A percentile compares a stretch with the other conserved stretches of the same genome.
Evolutionary conservation across 768 basidiomycete genomes (phyloP).

Genomic region (Cantharellus anzutake): DNA sequence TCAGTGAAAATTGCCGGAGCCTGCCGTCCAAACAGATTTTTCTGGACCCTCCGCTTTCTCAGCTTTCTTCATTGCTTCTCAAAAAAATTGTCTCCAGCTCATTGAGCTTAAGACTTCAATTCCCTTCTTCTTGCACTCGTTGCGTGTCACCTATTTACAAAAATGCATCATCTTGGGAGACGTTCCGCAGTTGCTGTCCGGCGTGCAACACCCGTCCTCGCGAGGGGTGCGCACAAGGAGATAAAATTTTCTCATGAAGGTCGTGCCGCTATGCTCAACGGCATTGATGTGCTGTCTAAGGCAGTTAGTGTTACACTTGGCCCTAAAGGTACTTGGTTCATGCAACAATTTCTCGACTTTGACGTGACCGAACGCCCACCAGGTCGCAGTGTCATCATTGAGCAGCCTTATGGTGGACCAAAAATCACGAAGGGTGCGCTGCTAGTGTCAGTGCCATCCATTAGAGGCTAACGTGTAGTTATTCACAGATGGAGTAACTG

Average conservation of each 20-base stretch:
- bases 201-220: slow-evolving; percentile 14
- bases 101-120: not conserved
- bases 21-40: not conserved
- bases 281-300: slow-evolving; percentile 92
- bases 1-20: not conserved
- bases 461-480: not conserved
- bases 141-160: slow-evolving; percentile 4
- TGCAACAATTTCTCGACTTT: not conserved
- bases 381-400: slow-evolving; percentile 98
- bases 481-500: slow-evolving; percentile 76
- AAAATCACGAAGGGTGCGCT: slow-evolving; percentile 87
- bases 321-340: slow-evolving; percentile 50
- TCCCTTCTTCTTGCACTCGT: not conserved
- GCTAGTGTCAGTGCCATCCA: not conserved
- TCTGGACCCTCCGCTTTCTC: not conserved
- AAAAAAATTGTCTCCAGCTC: too few species aligned
- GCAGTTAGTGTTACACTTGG: slow-evolving; percentile 93
- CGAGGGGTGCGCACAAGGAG: slow-evolving; percentile 80
- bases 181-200: slow-evolving; percentile 23
- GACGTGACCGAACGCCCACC: not conserved
- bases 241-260: slow-evolving; percentile 95
- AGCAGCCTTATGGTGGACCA: slow-evolving; percentile 73
- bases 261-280: slow-evolving; percentile 79
- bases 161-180: slow-evolving; percentile 55
- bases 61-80: not conserved